phyloP scores from a whole-genome alignment of 495 filamentous ascomycete species.

The Neurospora discreta region DNA sequence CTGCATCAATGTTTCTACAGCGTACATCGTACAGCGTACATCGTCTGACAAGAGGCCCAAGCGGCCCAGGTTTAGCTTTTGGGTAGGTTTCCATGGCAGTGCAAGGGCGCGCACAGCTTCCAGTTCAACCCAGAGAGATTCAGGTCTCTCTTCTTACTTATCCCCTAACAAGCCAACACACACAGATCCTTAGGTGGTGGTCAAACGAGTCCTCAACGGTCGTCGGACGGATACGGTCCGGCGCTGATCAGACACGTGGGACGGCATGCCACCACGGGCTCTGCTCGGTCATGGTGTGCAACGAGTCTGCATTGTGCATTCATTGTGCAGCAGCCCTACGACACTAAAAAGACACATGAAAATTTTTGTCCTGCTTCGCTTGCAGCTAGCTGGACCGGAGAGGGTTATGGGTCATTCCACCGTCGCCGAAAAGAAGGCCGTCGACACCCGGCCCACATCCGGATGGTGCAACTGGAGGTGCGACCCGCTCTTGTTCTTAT shows the following conservation, averaged over 20 bases:
- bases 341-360: neutral
- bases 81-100: neutral
- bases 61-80: neutral
- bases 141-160: neutral
- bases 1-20: neutral
- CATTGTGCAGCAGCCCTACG: neutral
- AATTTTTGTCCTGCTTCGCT: neutral
- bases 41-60: neutral
- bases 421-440: constrained; percentile 8
- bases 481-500: neutral
- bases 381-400: neutral
- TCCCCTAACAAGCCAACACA: neutral
- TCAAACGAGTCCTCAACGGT: neutral
- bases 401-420: neutral
- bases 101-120: neutral
- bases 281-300: neutral
- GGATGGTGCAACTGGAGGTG: neutral
- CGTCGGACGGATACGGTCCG: neutral
- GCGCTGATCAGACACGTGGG: neutral
- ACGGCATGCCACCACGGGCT: neutral
- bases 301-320: neutral
- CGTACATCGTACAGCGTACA: neutral
- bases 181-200: neutral
- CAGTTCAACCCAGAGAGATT: neutral
- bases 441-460: neutral